Conservation (phyloP, 306 rosid genomes). For the Mucuna pruriens region DNA sequence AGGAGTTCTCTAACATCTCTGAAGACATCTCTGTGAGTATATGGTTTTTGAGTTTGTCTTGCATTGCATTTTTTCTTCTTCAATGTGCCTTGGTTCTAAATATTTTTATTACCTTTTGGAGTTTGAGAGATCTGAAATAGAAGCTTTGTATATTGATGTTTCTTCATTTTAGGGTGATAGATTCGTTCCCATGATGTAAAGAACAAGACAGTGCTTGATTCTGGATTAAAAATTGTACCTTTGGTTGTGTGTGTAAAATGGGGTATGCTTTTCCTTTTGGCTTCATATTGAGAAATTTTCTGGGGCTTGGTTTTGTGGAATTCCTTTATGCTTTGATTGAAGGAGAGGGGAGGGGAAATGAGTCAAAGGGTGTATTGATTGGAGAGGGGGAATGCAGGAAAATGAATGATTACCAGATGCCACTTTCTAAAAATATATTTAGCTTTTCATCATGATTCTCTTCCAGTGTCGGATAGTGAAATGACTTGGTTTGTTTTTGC, state of each 20-base stretch:
- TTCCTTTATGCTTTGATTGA: neutral
- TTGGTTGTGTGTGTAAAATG: neutral
- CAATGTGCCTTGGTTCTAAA: conserved; percentile 44
- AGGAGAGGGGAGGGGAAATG: conserved; percentile 11
- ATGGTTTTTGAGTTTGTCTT: neutral
- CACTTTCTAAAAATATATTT: neutral
- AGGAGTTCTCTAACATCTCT: conserved; percentile 77
- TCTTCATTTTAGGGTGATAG: neutral
- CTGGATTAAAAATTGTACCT: neutral
- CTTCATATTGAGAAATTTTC: conserved; percentile 3
- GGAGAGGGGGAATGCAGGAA: neutral
- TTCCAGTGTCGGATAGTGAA: neutral
- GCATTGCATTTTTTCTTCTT: conserved; percentile 2
- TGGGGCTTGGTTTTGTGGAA: neutral
- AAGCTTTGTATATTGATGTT: neutral
- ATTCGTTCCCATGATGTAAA: neutral
- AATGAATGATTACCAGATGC: conserved; percentile 8
- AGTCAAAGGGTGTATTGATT: neutral
- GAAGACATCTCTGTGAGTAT: conserved; percentile 76
- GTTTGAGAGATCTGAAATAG: conserved; percentile 53
- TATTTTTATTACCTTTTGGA: conserved; percentile 12
- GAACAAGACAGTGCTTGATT: neutral
- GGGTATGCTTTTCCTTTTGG: neutral
- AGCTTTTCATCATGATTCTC: neutral
- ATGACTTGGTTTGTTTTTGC: conserved; percentile 1